Base-by-base conservation (phyloP, 2,329 filamentous ascomycete genomes). In the Colletotrichum liriopes region DNA sequence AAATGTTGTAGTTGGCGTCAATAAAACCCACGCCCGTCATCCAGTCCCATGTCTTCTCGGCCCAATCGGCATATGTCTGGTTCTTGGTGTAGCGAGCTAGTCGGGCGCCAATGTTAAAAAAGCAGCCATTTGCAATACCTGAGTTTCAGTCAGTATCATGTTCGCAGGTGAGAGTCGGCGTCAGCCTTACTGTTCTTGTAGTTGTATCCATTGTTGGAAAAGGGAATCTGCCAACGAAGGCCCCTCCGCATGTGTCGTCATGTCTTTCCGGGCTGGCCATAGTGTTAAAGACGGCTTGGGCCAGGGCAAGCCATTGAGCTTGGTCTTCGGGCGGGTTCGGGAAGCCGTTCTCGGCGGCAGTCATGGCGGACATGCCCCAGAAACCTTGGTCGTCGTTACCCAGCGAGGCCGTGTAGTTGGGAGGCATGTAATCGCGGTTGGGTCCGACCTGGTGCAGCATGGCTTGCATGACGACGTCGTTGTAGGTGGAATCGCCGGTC, bases 171-270 rank as follows among this genome's bases (percentile, higher is more conserved):
- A 16, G 49, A 45, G 52, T 64, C 1, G 43, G 4, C 37, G 1
- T 7, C 6, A 3, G 43, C 78, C 86, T 63, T 62, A 77, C 85
- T 87, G 78, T 92, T 92, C 81, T 92, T 96, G 85, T 95, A 95
- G 78, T 91, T 88, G 80, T 93, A 96, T 26, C 94, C 94, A 49
- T 86, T 87, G 78, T 95, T 94, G 74, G 92, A 91, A 1, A 89
- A 84, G 70, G 91, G 93, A 72, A 96, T 93, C 83, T 96, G 93
- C 93, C 93, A 94, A 76, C 93, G 86, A 75, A 95, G 78, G 11
- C 93, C 93, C 93, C 93, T n/a, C 86, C 85, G 77, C 93, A 95
- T 1, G 85, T 86, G 1, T 85, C 79, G 6, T 86, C 88, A 78
- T 94, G 92, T 84, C 93, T 93, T 55, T 92, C 87, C 16, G 86